phyloP scores from a whole-genome alignment of 164 flowering plant species.

The Cinnamomum chago region DNA sequence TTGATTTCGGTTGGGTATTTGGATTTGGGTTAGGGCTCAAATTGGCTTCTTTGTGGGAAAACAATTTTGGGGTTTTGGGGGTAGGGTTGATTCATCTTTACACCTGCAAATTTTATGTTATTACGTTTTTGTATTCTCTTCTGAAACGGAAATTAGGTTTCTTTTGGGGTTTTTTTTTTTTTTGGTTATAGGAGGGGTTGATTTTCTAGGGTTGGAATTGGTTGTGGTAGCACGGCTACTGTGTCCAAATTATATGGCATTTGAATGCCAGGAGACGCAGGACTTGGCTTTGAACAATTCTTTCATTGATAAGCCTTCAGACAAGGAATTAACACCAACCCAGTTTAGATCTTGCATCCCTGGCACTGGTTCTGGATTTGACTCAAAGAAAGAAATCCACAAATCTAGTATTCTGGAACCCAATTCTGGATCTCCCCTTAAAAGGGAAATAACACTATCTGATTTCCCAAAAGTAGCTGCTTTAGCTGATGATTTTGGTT shows the following conservation, averaged over 20 bases:
- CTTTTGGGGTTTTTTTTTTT: background rate
- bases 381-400: constrained; percentile 6
- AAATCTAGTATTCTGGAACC: constrained; percentile 4
- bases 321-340: constrained; percentile 10
- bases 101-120: too few relatives aligned
- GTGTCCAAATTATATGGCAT: constrained; percentile 57
- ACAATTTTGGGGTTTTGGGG: background rate
- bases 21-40: background rate
- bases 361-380: constrained; percentile 4
- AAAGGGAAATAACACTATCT: constrained; percentile 13
- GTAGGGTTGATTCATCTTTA: background rate
- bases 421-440: constrained; percentile 6
- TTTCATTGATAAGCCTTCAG: constrained; percentile 14
- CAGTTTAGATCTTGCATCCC: constrained; percentile 1
- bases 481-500: constrained; percentile 20
- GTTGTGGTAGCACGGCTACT: background rate
- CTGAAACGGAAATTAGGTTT: background rate
- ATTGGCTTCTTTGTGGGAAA: background rate
- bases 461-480: constrained; percentile 1
- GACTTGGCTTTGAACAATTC: constrained; percentile 21
- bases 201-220: constrained; percentile 2
- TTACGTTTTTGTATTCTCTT: background rate
- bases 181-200: background rate
- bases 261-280: constrained; percentile 52
- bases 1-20: background rate